Evolutionary conservation across 2,329 filamentous ascomycete genomes (phyloP), one percentile per base, ranked within the genome.

Genomic region (Aspergillus sojae): DNA sequence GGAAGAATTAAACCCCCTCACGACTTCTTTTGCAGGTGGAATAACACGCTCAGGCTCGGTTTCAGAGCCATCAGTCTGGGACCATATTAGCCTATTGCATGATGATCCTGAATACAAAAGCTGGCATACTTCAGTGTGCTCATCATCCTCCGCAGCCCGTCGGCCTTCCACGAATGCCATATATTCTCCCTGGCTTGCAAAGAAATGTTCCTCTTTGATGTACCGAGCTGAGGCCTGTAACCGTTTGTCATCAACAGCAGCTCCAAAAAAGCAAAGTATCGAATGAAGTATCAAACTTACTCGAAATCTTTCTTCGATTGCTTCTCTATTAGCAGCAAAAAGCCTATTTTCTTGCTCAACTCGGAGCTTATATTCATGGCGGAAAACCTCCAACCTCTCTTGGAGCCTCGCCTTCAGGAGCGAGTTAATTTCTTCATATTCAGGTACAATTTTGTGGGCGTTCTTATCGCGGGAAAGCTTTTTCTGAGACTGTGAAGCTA

Each of bases 391-490:
- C 62, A 72, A 67, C 62, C 69, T 72, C 65, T 67, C 65, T 39
- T 71, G 70, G 54, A 74, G 69, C 43, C 65, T 70, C 57, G 58
- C 67, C 57, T 72, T 65, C 36, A 82, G 68, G 21, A 73, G 72
- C 34, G 67, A 64, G 56, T 76, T 69, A 36, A 81, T 67, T 59
- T 77, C 72, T 5, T 77, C 68, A 59, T 75, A 80, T 65, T 81
- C 78, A 2, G 76, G 74, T 5, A 77, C 75, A 9, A 77, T 72
- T 56, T 73, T 75, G 66, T 82, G 79, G 12, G 74, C 75, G 52
- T 77, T 78, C 59, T 79, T 77, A 57, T 82, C 79, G 34, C 75
- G 76, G 30, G 76, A 70, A 46, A 82, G 68, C 52, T 72, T 76
- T 60, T 73, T 67, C 64, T 81, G 74, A 7, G 78, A 76, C 30